Evolutionary conservation across 2,329 filamentous ascomycete genomes (phyloP), one percentile per base, ranked within the genome.

Genomic region (Arthrinium phaeospermum): DNA sequence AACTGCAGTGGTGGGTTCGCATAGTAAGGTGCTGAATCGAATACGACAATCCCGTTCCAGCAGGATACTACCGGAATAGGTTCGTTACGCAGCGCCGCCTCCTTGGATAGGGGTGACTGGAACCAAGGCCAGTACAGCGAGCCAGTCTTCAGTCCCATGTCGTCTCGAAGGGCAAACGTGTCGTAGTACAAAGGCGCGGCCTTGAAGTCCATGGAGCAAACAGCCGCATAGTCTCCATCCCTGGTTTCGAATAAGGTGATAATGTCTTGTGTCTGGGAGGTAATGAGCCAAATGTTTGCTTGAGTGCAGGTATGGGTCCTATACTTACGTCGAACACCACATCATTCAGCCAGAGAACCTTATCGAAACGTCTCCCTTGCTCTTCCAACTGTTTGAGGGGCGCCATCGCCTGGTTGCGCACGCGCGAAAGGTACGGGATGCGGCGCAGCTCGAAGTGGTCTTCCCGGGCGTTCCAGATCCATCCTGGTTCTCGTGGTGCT

Each of bases 351-450:
- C 89, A 91, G 6, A 91, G 80, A 16, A 91, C 81, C 75, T 86
- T 86, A 77, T 90, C 88, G 74, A 89, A 91, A 22, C 73, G 78
- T 46, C 78, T 79, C n/a, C 89, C 89, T 69, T 86, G 79, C 37
- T 79, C 79, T 14, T 85, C 80, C 64, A 91, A 78, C 67, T 86
- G 83, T 51, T 83, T 81, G 73, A 94, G 79, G 2, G 91, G 91
- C 74, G 88, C 82, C 79, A 94, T 83, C 16, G 88, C 88, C 74
- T 85, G 80, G 81, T 94, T 94, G 49, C 92, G 87, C 70, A 92
- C 80, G 8, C 83, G 84, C 0, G 92, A 87, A 41, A 94, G 85
- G 79, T 92, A 94, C 0, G 91, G 91, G 76, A 94, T 93, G 47
- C 92, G 86, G 67, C 92, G 83, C 75, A 92, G 79, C 75, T 91